Evolutionary conservation across 2,329 filamentous ascomycete genomes (phyloP).

Genomic region (Colletotrichum shisoi): DNA sequence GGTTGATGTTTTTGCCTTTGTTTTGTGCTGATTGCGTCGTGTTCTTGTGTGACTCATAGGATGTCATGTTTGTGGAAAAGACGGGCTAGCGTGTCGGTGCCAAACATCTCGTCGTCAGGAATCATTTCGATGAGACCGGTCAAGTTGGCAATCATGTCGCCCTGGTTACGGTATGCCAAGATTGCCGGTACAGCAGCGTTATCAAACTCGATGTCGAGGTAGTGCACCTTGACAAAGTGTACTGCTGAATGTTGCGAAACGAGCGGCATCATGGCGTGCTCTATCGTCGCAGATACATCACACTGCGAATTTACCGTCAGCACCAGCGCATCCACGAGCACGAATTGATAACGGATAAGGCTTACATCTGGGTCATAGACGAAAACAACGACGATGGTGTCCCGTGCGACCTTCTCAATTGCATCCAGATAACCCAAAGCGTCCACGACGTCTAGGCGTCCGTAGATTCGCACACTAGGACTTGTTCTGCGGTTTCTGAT

Average conservation of each 20-base stretch:
- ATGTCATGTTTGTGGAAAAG: constrained; percentile 64
- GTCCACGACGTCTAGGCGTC: constrained; percentile 83
- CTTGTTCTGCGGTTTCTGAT: constrained; percentile 73
- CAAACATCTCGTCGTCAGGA: constrained; percentile 70
- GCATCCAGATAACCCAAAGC: constrained; percentile 93
- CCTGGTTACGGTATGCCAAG: constrained; percentile 84
- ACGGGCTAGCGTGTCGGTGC: constrained; percentile 60
- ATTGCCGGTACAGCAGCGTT: constrained; percentile 85
- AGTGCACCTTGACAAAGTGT: constrained; percentile 90
- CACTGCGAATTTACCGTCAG: constrained; percentile 63
- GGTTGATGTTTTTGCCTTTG: constrained; percentile 11
- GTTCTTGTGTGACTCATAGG: constrained; percentile 49
- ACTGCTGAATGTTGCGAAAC: constrained; percentile 74
- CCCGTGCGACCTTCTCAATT: constrained; percentile 84
- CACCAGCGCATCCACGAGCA: constrained; percentile 13
- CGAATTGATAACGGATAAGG: constrained; percentile 36
- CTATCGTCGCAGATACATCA: constrained; percentile 78
- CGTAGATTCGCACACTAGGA: constrained; percentile 80
- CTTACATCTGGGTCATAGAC: constrained; percentile 88
- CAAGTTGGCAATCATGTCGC: constrained; percentile 89
- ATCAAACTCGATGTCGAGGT: constrained; percentile 93
- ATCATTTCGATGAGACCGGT: constrained; percentile 88
- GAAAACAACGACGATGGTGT: constrained; percentile 89
- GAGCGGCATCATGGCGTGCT: constrained; percentile 77
- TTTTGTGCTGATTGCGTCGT: constrained; percentile 7